A percentile compares a stretch with the other conserved stretches of the same genome.
Conservation (phyloP, 352 stramenopile species). For the Phytophthora fragariaefolia region DNA sequence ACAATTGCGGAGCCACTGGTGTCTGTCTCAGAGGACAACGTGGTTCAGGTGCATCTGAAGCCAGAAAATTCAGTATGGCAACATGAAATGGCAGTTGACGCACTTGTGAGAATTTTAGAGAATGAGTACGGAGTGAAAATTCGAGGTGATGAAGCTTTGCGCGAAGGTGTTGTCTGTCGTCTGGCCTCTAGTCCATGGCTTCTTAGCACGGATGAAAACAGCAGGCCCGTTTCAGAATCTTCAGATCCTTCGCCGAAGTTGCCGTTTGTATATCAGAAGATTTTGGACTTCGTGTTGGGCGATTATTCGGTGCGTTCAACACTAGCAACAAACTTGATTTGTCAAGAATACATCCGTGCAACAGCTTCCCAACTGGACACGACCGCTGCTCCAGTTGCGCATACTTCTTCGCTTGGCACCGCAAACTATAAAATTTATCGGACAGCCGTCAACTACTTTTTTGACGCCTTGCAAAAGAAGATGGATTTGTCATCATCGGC, state of each 20-base stretch:
- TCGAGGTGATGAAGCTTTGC: constrained; percentile 64
- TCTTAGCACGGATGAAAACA: constrained; percentile 56
- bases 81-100: constrained; percentile 75
- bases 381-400: neutral
- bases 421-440: constrained; percentile 48
- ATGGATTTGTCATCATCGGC: constrained; percentile 65
- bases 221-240: constrained; percentile 11
- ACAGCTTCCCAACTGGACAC: constrained; percentile 36
- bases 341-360: constrained; percentile 69
- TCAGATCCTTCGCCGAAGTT: constrained; percentile 40
- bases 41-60: constrained; percentile 80
- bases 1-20: constrained; percentile 83
- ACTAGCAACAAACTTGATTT: constrained; percentile 60
- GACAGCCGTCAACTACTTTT: constrained; percentile 59
- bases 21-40: constrained; percentile 77
- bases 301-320: constrained; percentile 57
- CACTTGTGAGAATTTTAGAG: constrained; percentile 72
- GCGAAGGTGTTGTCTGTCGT: constrained; percentile 72
- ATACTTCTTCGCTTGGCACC: constrained; percentile 1
- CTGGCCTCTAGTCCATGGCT: constrained; percentile 73
- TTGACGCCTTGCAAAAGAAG: constrained; percentile 44
- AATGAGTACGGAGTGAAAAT: constrained; percentile 80
- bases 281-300: constrained; percentile 72
- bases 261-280: constrained; percentile 67
- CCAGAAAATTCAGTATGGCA: constrained; percentile 62